Base-by-base conservation (phyloP, 352 stramenopile species). In the Aphanomyces euteiches region DNA sequence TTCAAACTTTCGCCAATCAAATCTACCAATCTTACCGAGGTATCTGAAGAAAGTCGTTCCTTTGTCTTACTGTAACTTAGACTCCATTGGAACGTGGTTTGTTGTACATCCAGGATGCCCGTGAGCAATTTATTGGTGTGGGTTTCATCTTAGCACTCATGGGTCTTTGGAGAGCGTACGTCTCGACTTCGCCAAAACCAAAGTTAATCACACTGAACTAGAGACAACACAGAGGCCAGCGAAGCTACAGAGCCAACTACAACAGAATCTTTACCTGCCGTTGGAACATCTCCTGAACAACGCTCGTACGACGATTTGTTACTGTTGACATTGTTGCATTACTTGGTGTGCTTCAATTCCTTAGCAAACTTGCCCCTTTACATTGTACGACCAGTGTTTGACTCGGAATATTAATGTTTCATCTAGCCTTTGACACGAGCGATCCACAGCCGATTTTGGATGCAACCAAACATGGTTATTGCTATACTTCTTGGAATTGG, bases 301-400 rank as follows among this genome's bases (percentile, higher is more conserved):
- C 41, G 43, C 6, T 17, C 59, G 41, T n/a, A 57, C 5, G 59
- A 67, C 38, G 59, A 67, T 34, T 47, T 77, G 15, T 73, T 93
- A 7, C 4, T 85, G 8, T 72, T 72, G 8, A 63, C 76, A 7
- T 53, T 89, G 1, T 15, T 77, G 7, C 85, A 92, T 56, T 95
- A 96, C 69, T 58, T 93, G 34, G 47, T 77, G 13, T 73, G 90
- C 6, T 96, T 96, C 72, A 84, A 94, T 73, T 74, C 75, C 7
- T 67, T 96, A 1, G 76, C 80, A 17, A 96, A 96, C 72, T 69
- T 96, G 48, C 86, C 86, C 10, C 72, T 96, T 19, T 72, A 75
- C 15, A 77, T 74, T 92, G 19, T 93, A 77, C 65, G 87, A 79
- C n/a, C 76, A 93, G 47, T 12, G 17, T 3, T 50, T 50, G 84